Evolutionary conservation across 352 stramenopile genomes (phyloP).

Genomic region (Thalassiosira mediterranea): DNA sequence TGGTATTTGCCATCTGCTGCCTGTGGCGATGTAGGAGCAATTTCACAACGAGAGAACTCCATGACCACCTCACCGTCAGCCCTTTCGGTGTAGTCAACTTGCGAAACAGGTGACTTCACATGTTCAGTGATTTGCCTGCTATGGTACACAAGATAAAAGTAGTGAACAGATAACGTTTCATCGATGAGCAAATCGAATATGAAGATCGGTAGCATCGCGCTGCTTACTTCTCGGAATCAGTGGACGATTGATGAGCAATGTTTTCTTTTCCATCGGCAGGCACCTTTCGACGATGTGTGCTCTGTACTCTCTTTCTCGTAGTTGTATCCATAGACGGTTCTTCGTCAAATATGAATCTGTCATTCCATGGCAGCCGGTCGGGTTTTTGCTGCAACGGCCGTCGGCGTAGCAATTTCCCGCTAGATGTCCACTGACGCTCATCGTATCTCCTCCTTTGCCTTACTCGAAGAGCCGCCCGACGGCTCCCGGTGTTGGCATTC

Average conservation of each 20-base stretch:
- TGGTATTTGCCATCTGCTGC: background rate
- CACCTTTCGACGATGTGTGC: slow-evolving; percentile 10
- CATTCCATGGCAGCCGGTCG: slow-evolving; percentile 27
- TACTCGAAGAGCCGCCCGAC: slow-evolving; percentile 22
- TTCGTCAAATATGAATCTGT: slow-evolving; percentile 48
- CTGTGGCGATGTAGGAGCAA: slow-evolving; percentile 11
- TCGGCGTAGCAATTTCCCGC: slow-evolving; percentile 17
- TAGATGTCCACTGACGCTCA: slow-evolving; percentile 20
- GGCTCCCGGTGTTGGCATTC: slow-evolving; percentile 1
- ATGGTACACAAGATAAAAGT: no score
- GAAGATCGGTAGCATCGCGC: no score
- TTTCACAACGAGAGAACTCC: slow-evolving; percentile 26
- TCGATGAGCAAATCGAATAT: no score
- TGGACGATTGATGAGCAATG: no score
- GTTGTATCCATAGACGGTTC: background rate
- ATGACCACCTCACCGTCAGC: slow-evolving; percentile 17
- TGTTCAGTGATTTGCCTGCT: no score
- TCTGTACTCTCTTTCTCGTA: background rate
- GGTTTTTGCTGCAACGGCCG: background rate
- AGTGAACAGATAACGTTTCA: no score
- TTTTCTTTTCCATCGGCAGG: slow-evolving; percentile 37
- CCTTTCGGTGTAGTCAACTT: slow-evolving; percentile 35
- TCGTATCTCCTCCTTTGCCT: slow-evolving; percentile 34
- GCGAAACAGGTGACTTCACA: no score
- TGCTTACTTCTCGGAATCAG: no score